A percentile compares a stretch with the other conserved stretches of the same genome.
phyloP scores from a whole-genome alignment of 495 filamentous ascomycete genomes.

The Penicillium paxilli region DNA sequence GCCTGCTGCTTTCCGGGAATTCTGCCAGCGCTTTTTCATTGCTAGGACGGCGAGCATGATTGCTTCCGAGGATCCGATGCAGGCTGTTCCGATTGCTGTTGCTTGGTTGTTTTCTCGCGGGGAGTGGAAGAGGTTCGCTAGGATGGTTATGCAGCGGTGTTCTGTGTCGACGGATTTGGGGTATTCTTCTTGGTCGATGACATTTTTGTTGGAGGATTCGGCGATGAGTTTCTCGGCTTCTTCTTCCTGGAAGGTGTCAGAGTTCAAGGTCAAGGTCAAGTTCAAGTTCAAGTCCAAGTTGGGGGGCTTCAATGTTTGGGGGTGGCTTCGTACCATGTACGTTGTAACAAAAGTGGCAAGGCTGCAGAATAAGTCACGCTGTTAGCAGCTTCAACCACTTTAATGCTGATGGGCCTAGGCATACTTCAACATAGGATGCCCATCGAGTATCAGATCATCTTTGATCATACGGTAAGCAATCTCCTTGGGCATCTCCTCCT shows the following conservation, averaged over 20 bases:
- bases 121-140: slow-evolving; percentile 77
- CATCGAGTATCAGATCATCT: slow-evolving; percentile 15
- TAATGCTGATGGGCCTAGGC: no score
- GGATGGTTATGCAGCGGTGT: slow-evolving; percentile 87
- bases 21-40: slow-evolving; percentile 93
- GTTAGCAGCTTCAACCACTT: no score
- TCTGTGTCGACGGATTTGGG: slow-evolving; percentile 84
- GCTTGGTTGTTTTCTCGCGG: slow-evolving; percentile 47
- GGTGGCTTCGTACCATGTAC: slow-evolving; percentile 21
- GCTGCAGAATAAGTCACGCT: no score
- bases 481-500: slow-evolving; percentile 16
- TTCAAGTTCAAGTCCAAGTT: no score
- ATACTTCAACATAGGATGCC: slow-evolving; percentile 15
- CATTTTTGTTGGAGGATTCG: slow-evolving; percentile 85
- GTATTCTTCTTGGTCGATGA: slow-evolving; percentile 90
- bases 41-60: slow-evolving; percentile 85
- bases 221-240: slow-evolving; percentile 88
- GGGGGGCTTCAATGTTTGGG: no score
- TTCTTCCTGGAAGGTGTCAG: slow-evolving; percentile 57
- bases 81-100: slow-evolving; percentile 77
- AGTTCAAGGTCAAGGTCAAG: background rate
- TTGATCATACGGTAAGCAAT: slow-evolving; percentile 16
- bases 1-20: slow-evolving; percentile 68
- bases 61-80: slow-evolving; percentile 81
- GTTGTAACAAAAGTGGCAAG: slow-evolving; percentile 23